These are phyloP conservation scores for Xanthoconium purpureum DNA, from an alignment of 768 basidiomycete genomes.

Conservation along the genomic window DNA sequence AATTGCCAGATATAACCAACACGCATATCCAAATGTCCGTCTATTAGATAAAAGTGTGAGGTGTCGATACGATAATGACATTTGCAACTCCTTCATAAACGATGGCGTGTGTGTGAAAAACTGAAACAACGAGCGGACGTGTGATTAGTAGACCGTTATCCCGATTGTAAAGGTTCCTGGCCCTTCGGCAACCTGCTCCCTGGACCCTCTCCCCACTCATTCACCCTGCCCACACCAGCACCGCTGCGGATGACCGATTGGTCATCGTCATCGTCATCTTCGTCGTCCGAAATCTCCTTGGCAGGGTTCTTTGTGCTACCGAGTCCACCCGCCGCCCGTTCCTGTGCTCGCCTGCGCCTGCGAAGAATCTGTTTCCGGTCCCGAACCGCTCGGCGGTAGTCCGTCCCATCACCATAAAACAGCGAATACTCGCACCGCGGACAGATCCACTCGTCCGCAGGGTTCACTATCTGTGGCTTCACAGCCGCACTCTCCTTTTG, in stretches of 20 bases:
- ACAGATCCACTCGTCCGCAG: constrained; percentile 90
- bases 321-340: constrained; percentile 49
- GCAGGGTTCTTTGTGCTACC: constrained; percentile 20
- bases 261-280: constrained; percentile 21
- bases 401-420: constrained; percentile 81
- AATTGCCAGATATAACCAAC: constrained; percentile 26
- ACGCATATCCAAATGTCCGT: constrained; percentile 34
- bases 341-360: constrained; percentile 66
- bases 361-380: constrained; percentile 76
- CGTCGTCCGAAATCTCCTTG: constrained; percentile 23
- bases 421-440: constrained; percentile 90
- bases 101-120: constrained; percentile 6
- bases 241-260: constrained; percentile 1
- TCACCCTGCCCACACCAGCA: constrained; percentile 4
- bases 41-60: constrained; percentile 33
- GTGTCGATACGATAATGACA: constrained; percentile 21
- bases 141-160: constrained; percentile 19
- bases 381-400: constrained; percentile 62
- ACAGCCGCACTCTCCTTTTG: constrained; percentile 28
- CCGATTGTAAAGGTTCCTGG: constrained; percentile 20
- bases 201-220: constrained; percentile 18
- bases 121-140: constrained; percentile 7
- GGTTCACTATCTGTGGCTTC: constrained; percentile 44
- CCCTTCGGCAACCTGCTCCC: constrained; percentile 14
- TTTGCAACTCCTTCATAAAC: constrained; percentile 25